A percentile compares a stretch with the other conserved stretches of the same genome.
These are phyloP conservation scores for Passalora sequoiae DNA, from an alignment of 2,329 filamentous ascomycete genomes.

Conservation along the genomic window DNA sequence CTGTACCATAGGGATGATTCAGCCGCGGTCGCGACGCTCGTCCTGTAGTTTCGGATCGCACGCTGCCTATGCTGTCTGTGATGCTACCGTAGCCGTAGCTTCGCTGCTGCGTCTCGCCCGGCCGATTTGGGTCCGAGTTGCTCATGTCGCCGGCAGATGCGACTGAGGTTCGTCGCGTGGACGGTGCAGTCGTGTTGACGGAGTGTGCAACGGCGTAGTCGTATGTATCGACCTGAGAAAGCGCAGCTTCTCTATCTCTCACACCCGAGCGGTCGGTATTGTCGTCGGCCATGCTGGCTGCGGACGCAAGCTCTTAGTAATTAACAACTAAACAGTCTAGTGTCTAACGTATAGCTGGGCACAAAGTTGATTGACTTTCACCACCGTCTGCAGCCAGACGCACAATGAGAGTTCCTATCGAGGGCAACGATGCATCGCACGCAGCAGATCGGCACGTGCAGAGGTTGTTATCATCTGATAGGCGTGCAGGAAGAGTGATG, in stretches of 20 bases:
- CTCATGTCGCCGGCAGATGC: constrained; percentile 21
- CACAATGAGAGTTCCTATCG: not conserved
- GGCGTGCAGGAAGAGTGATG: not conserved
- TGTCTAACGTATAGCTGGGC: constrained; percentile 4
- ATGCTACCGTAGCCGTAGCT: constrained; percentile 21
- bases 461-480: constrained; percentile 1
- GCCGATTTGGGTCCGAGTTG: constrained; percentile 11
- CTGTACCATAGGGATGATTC: too few species aligned
- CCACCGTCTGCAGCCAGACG: constrained; percentile 5
- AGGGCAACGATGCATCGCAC: constrained; percentile 5
- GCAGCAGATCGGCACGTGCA: not conserved
- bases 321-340: constrained; percentile 8
- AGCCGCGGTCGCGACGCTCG: constrained; percentile 24
- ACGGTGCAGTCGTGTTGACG: constrained; percentile 14
- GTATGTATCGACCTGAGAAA: constrained; percentile 10
- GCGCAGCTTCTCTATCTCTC: constrained; percentile 7
- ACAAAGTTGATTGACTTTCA: constrained; percentile 9
- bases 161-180: constrained; percentile 24
- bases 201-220: constrained; percentile 16
- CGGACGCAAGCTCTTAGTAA: constrained; percentile 11
- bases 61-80: constrained; percentile 26
- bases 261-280: constrained; percentile 12
- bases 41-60: constrained; percentile 17
- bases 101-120: constrained; percentile 14
- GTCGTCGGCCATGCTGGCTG: constrained; percentile 16